Base-by-base conservation (phyloP, 345 rosid genomes). In the Eucalyptus erythrocorys region DNA sequence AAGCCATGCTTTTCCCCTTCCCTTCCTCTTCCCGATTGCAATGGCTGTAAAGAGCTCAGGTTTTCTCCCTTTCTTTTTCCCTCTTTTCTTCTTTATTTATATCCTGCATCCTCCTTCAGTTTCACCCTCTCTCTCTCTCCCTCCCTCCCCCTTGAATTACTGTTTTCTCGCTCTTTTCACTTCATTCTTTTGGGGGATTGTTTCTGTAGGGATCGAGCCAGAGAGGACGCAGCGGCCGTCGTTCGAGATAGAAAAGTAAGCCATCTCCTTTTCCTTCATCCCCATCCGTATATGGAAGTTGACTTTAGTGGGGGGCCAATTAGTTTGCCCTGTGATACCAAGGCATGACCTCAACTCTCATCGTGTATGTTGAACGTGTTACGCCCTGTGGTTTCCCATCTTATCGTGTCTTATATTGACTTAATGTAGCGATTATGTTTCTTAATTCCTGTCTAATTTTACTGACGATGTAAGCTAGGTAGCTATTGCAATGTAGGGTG, bases 211-310 rank as follows among this genome's bases (percentile, higher is more conserved):
- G 93, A 92, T 86, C 93, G 93, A 91, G 91, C 80, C 88, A 89
- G 90, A 87, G 98, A 95, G 87, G 95, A 93, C 40, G 87, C 92
- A 15, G 90, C 90, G 85, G 85, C 89, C 50, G 88, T 91, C 86
- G 91, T 97, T 89, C 94, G 94, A 90, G 97, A 94, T 80, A 94
- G 99, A 91, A 97, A 93, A 93, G 99, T 95, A 93, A 92, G 91
- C 76, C 37, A 32, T 45, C 27, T 43, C 66, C 47, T 59, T 61
- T 88, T 57, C 88, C 64, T 87, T 88, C 82, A 47, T 81, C 45
- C 30, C 64, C 57, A 5, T 37, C 84, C 15, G 45, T 76, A 22
- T 26, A 40, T 76, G 84, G 16, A 59, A 34, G 47, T 86, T 86
- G 12, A 34, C 66, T 53, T 50, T 32, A 50, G 22, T 40, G 43